These are phyloP conservation scores for Cercospora sp. DNA, from an alignment of 2,329 filamentous ascomycete species.

Conservation along the genomic window DNA sequence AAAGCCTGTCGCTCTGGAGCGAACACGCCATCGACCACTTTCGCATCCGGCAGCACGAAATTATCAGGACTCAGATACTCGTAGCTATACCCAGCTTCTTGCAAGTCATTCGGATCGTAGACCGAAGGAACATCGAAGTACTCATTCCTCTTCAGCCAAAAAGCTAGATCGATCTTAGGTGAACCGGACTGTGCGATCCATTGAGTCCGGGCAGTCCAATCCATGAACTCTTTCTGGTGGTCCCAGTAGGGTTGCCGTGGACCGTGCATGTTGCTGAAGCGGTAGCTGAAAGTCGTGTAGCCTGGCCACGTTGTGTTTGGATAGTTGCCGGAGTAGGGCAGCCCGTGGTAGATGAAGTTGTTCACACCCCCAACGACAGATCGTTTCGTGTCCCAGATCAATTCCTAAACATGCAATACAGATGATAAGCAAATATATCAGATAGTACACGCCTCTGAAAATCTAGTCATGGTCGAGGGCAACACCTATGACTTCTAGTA, in stretches of 20 bases:
- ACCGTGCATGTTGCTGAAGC: slow-evolving; percentile 46
- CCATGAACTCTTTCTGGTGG: slow-evolving; percentile 42
- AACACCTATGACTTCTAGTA: not conserved
- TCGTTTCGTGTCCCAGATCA: slow-evolving; percentile 43
- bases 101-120: slow-evolving; percentile 33
- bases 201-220: slow-evolving; percentile 44
- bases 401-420: slow-evolving; percentile 18
- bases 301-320: slow-evolving; percentile 54
- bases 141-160: slow-evolving; percentile 40
- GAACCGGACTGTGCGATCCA: slow-evolving; percentile 45
- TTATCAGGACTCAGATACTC: slow-evolving; percentile 51
- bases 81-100: slow-evolving; percentile 39
- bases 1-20: slow-evolving; percentile 46
- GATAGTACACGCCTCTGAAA: not conserved
- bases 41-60: slow-evolving; percentile 44
- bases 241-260: slow-evolving; percentile 48
- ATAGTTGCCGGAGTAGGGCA: slow-evolving; percentile 46
- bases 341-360: slow-evolving; percentile 50
- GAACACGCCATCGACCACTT: slow-evolving; percentile 42
- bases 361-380: slow-evolving; percentile 48
- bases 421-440: not conserved
- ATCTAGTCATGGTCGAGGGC: not conserved
- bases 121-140: slow-evolving; percentile 21
- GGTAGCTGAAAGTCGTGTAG: slow-evolving; percentile 48
- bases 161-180: slow-evolving; percentile 46